Base-by-base conservation (phyloP, 768 basidiomycete species). In the Kwoniella dendrophila region DNA sequence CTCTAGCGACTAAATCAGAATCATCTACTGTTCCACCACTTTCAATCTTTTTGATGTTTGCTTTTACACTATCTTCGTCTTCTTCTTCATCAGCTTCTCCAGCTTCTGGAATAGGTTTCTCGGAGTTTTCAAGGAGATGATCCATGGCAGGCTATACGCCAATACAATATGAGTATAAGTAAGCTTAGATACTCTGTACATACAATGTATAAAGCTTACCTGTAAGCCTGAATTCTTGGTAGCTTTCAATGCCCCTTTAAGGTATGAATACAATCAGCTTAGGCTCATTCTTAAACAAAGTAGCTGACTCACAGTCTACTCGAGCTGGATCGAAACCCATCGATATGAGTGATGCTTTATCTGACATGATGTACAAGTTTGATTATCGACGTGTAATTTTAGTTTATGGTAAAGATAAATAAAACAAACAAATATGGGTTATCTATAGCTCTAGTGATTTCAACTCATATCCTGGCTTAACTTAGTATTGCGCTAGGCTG, bases 281-380 rank as follows among this genome's bases (percentile, higher is more conserved):
- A 63, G 45, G 51, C 47, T 63, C 34, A 49, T 6, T 16, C 40
- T 51, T 30, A 50, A 27, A 20, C 67, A 52, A 52, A 65, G 43
- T 7, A 44, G 53, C 11, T 41, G 32, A 80, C 89, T 73, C 70
- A 94, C 92, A 95, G 71, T 92, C 90, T 45, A 95, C 86, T 62
- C 93, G 85, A 16, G 86, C 85, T 24, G 84, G 74, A 63, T 93
- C 89, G 69, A 96, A 96, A 12, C 93, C 93, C 90, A 95, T 93
- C 22, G 84, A 82, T 11, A 92, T 71, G 33, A 97, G 82, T 49
- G 76, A 74, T 0, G 67, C 64, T 62, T 70, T 71, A 41, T 80
- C 79, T 33, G 49, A 51, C 49, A 51, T 50, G 16, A 4, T 50
- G 27, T 33, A 11, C n/a, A n/a, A n/a, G 8, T 18, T 26, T 26